Percentiles rank a stretch among this genome's conserved stretches.
phyloP scores from a whole-genome alignment of 2,329 filamentous ascomycete species.

The Gremmenia infestans region DNA sequence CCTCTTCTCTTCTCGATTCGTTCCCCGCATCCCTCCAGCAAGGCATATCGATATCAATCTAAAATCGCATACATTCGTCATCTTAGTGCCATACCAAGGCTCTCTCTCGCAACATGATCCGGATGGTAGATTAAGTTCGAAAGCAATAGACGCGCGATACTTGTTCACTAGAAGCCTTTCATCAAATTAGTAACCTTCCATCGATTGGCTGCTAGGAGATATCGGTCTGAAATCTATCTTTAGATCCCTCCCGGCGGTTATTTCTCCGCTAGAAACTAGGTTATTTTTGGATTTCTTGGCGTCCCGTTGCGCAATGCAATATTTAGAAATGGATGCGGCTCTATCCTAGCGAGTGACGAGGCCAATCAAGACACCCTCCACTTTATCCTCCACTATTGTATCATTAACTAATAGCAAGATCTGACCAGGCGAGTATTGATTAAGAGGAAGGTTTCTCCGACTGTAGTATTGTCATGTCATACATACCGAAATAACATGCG shows the following conservation, averaged over 20 bases:
- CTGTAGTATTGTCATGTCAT: not conserved
- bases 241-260: not conserved
- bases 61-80: not conserved
- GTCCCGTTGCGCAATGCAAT: not conserved
- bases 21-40: not conserved
- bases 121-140: not conserved
- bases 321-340: not conserved
- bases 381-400: not conserved
- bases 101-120: too few relatives aligned
- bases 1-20: too few relatives aligned
- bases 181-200: not conserved
- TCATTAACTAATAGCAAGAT: too few relatives aligned
- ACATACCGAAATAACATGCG: not conserved
- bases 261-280: not conserved
- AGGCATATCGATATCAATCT: not conserved
- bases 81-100: too few relatives aligned
- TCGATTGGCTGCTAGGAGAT: not conserved
- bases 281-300: conserved; percentile 1
- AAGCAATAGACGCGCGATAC: conserved; percentile 1
- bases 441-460: not conserved
- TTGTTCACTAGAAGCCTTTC: not conserved
- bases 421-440: too few relatives aligned
- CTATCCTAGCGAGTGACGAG: not conserved
- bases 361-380: not conserved
- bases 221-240: not conserved